Evolutionary conservation across 208 protist species (phyloP).

Genomic region (Leishmania amazonensis): DNA sequence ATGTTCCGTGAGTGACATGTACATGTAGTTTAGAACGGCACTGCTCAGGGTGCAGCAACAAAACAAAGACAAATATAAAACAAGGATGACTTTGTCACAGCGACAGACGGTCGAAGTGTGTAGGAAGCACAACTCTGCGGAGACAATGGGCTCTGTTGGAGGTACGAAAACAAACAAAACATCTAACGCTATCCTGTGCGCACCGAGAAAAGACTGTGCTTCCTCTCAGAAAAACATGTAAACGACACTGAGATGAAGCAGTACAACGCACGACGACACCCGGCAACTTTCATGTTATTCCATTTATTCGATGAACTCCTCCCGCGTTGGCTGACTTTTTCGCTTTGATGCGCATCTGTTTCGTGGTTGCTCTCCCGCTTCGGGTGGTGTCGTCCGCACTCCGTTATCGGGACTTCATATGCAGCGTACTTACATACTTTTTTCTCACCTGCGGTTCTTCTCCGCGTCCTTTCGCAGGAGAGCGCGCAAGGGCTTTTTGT

Average conservation of each 20-base stretch:
- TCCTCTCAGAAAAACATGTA: background rate
- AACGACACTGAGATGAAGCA: background rate
- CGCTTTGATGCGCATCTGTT: background rate
- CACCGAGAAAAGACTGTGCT: background rate
- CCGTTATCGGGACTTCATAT: background rate
- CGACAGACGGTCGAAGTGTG: background rate
- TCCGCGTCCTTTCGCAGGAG: background rate
- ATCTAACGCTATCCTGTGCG: background rate
- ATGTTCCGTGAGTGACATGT: background rate
- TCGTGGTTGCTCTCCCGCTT: background rate
- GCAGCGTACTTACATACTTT: background rate
- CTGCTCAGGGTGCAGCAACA: background rate
- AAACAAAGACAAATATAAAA: background rate
- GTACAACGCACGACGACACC: background rate
- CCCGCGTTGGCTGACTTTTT: background rate
- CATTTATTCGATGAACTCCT: background rate
- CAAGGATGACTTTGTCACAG: too few species aligned
- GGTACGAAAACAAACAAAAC: background rate
- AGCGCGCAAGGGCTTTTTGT: background rate
- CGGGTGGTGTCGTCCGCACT: background rate
- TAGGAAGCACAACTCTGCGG: background rate
- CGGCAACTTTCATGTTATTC: background rate
- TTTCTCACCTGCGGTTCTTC: background rate
- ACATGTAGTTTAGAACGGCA: conserved; percentile 9
- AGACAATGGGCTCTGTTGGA: background rate